Evolutionary conservation across 83 land plant genomes (phyloP), one percentile per base, ranked within the genome.

Genomic region (Thuja plicata): DNA sequence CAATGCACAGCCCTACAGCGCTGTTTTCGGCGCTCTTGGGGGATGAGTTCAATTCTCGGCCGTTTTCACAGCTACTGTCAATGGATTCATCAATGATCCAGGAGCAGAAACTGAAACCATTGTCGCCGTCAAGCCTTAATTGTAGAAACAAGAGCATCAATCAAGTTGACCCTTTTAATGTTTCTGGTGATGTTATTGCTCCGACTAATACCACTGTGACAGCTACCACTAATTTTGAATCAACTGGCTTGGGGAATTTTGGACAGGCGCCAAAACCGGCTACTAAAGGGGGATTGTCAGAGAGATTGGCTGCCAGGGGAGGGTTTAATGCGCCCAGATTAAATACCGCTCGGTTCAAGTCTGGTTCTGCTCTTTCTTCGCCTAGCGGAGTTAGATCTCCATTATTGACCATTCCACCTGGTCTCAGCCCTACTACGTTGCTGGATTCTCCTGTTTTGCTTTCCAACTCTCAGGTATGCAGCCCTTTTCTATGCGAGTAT

Each of bases 361-460:
- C 91, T 8, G 17, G 88, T 54, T 91, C 91, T 66, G 46, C 87
- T 38, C 71, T 88, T 9, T 17, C 88, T 21, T 89, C 88, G 32
- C 50, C 91, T 16, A 17, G 48, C 74, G 92, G 88, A 9, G 87
- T 89, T 9, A 87, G 41, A 80, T 92, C 94, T 86, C 95, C 95
- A 87, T 93, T 89, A 57, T 48, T 94, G 89, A 93, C 95, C 30
- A 92, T 94, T 57, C 92, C 97, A 24, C 95, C 97, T 27, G 97
- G 95, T 78, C 92, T 96, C 48, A 96, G 96, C 83, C 97, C 97
- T 3, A 91, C 97, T 0, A 89, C 95, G 3, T 82, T 96, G 88
- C 88, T 96, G 52, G 96, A 94, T 76, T 93, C 96, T 66, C 95
- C 96, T 17, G 95, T 93, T 92, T 92, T 94, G 35, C 93, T 96